Conservation (phyloP, 2,329 filamentous ascomycete species). For the Trichophyton equinum region DNA sequence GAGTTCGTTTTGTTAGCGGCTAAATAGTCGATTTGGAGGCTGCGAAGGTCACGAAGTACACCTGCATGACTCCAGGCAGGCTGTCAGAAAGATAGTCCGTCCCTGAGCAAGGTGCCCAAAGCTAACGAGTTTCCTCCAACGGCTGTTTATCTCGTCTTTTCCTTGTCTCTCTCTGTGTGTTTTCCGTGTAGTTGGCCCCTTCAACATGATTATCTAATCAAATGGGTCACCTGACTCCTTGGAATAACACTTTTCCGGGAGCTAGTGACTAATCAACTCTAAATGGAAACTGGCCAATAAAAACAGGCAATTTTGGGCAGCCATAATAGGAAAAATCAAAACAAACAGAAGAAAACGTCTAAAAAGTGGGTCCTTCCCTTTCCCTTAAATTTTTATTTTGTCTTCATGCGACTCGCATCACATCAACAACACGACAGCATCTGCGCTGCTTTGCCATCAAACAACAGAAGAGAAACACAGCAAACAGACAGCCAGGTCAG, state of each 20-base stretch:
- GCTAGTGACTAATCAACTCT: not conserved
- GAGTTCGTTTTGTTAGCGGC: not conserved
- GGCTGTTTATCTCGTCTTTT: too few relatives aligned
- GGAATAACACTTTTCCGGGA: not conserved
- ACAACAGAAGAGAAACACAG: not conserved
- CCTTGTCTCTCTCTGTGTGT: too few relatives aligned
- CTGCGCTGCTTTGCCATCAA: not conserved
- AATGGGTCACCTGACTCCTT: not conserved
- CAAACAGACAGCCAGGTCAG: not conserved
- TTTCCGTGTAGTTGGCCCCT: too few relatives aligned
- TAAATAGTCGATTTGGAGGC: not conserved
- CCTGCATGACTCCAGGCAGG: not conserved
- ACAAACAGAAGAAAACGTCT: slow-evolving; percentile 10
- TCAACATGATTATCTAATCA: not conserved
- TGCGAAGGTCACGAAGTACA: not conserved
- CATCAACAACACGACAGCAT: not conserved
- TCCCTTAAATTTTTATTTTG: not conserved
- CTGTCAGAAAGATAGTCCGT: too few relatives aligned
- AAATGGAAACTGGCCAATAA: not conserved
- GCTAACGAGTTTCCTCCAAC: too few relatives aligned
- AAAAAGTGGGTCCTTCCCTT: not conserved
- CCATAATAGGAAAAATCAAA: slow-evolving; percentile 10
- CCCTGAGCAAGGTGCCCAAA: too few relatives aligned
- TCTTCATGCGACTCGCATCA: not conserved
- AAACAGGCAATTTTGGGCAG: not conserved